phyloP scores from a whole-genome alignment of 306 rosid species.

The Leucaena leucocephala region DNA sequence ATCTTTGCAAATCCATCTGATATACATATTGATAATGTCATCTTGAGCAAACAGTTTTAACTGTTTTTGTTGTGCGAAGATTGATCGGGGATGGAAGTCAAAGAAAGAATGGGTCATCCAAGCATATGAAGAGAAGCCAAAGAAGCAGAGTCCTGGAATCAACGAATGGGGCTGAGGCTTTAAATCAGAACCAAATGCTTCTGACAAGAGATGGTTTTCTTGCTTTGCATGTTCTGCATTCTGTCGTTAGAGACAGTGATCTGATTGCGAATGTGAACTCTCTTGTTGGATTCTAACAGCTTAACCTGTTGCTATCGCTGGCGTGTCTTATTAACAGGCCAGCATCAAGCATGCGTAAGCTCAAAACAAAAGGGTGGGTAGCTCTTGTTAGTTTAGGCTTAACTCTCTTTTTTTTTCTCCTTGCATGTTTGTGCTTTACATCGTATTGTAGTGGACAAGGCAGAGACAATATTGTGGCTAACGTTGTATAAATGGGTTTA shows the following conservation, averaged over 20 bases:
- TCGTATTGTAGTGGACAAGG: neutral
- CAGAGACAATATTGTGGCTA: neutral
- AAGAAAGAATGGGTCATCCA: slow-evolving; percentile 31
- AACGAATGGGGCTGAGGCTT: slow-evolving; percentile 30
- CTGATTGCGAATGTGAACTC: neutral
- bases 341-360: slow-evolving; percentile 16
- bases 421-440: slow-evolving; percentile 9
- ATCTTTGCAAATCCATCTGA: neutral
- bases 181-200: slow-evolving; percentile 5
- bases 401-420: neutral
- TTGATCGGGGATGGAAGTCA: slow-evolving; percentile 43
- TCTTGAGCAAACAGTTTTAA: slow-evolving; percentile 32
- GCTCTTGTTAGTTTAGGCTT: slow-evolving; percentile 28
- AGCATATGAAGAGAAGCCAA: slow-evolving; percentile 31
- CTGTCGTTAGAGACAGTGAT: slow-evolving; percentile 40
- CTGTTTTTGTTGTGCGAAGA: slow-evolving; percentile 48
- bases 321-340: slow-evolving; percentile 13
- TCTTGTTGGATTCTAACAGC: slow-evolving; percentile 14
- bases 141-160: slow-evolving; percentile 35
- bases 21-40: neutral
- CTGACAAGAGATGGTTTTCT: slow-evolving; percentile 49
- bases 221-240: slow-evolving; percentile 53
- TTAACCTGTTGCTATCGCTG: neutral
- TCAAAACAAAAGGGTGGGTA: slow-evolving; percentile 3
- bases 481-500: slow-evolving; percentile 27